Percentiles rank a stretch among this genome's conserved stretches.
phyloP scores from a whole-genome alignment of 257 asterid species.

The Scutellaria barbata region DNA sequence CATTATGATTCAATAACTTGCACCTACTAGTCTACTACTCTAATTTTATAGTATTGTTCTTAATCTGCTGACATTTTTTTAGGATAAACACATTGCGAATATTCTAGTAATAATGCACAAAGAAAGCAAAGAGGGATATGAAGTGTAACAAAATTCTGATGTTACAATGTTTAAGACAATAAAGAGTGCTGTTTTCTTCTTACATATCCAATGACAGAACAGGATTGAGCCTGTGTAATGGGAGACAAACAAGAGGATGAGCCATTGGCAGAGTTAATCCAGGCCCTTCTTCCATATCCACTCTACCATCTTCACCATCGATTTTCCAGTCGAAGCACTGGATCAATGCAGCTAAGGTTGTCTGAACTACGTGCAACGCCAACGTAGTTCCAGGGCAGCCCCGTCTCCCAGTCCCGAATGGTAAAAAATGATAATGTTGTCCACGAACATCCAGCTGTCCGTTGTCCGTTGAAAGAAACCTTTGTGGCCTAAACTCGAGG shows the following conservation, averaged over 20 bases:
- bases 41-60: too few species aligned
- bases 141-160: too few species aligned
- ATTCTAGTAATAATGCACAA: too few species aligned
- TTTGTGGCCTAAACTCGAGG: slow-evolving; percentile 65
- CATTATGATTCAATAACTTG: too few species aligned
- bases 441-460: slow-evolving; percentile 71
- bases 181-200: too few species aligned
- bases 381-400: slow-evolving; percentile 81
- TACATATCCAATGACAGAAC: too few species aligned
- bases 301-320: slow-evolving; percentile 38
- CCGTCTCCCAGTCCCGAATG: slow-evolving; percentile 76
- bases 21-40: too few species aligned
- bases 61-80: too few species aligned
- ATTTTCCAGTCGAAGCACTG: slow-evolving; percentile 76
- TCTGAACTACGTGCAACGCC: slow-evolving; percentile 68
- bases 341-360: slow-evolving; percentile 64
- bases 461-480: slow-evolving; percentile 49
- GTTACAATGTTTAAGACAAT: too few species aligned
- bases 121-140: too few species aligned
- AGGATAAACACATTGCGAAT: too few species aligned
- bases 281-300: slow-evolving; percentile 69
- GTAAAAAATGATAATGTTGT: slow-evolving; percentile 66
- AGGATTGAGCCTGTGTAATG: slow-evolving; percentile 44
- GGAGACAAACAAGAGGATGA: slow-evolving; percentile 59
- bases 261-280: slow-evolving; percentile 69